Percentiles rank a stretch among this genome's conserved stretches.
phyloP scores from a whole-genome alignment of 2,329 filamentous ascomycete species.

The Orbilia brochopaga region DNA sequence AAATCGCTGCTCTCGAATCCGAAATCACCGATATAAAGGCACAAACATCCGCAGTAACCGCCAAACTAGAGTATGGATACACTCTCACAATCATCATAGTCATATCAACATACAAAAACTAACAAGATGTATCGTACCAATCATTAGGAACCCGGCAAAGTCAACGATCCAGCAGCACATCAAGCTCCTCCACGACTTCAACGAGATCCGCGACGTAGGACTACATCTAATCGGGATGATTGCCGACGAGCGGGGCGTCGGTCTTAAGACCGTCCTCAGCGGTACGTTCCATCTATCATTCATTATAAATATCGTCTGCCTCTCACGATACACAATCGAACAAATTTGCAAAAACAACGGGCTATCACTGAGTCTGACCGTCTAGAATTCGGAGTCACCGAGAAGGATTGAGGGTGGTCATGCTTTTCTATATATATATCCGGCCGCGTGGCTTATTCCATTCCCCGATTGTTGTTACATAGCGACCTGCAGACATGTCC shows the following conservation, averaged over 20 bases:
- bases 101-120: constrained; percentile 38
- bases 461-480: neutral
- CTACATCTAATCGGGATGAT: constrained; percentile 71
- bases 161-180: constrained; percentile 69
- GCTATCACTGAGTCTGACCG: too few relatives aligned
- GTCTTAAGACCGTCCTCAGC: constrained; percentile 61
- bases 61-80: constrained; percentile 55
- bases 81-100: neutral
- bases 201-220: constrained; percentile 73
- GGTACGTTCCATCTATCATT: constrained; percentile 27
- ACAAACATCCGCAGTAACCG: constrained; percentile 56
- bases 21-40: constrained; percentile 58
- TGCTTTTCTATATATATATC: neutral
- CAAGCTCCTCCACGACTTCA: constrained; percentile 70
- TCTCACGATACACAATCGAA: too few relatives aligned
- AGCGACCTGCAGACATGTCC: too few relatives aligned
- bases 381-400: constrained; percentile 45
- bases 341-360: too few relatives aligned
- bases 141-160: constrained; percentile 60
- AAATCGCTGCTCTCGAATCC: constrained; percentile 61
- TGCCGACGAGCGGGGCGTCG: constrained; percentile 68
- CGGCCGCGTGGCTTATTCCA: too few relatives aligned
- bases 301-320: neutral
- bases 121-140: constrained; percentile 46
- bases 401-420: constrained; percentile 27